These are phyloP conservation scores for Oryza meyeriana DNA, from an alignment of 176 grass and related monocot genomes.

Conservation along the genomic window DNA sequence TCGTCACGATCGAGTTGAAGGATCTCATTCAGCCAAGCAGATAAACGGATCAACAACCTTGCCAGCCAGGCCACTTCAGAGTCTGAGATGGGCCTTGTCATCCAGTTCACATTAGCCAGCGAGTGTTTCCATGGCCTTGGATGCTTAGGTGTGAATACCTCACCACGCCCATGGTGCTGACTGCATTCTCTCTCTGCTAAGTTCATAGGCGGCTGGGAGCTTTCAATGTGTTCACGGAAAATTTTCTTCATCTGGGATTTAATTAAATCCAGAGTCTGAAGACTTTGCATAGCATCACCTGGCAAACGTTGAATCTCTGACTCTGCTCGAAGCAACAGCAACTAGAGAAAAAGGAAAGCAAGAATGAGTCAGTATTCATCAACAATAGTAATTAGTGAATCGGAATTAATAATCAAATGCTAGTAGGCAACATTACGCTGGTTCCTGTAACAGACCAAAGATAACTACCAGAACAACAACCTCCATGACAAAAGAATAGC, in stretches of 20 bases:
- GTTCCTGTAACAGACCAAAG: background rate
- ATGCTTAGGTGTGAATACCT: constrained; percentile 62
- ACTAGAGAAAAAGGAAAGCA: constrained; percentile 33
- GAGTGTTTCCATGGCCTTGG: constrained; percentile 39
- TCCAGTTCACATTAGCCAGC: constrained; percentile 49
- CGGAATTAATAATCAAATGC: background rate
- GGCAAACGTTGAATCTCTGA: constrained; percentile 54
- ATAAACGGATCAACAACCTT: constrained; percentile 52
- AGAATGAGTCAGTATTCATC: background rate
- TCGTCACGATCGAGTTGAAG: constrained; percentile 41
- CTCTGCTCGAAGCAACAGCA: constrained; percentile 63
- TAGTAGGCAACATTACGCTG: background rate
- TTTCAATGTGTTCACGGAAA: constrained; percentile 51
- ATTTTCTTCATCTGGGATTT: constrained; percentile 59
- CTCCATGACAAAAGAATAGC: background rate
- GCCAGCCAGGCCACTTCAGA: constrained; percentile 76
- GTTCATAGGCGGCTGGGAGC: constrained; percentile 11
- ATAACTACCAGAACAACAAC: background rate
- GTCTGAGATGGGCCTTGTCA: constrained; percentile 63
- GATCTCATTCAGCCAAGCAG: constrained; percentile 53
- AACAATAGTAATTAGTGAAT: background rate
- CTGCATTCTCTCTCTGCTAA: constrained; percentile 25
- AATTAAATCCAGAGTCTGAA: constrained; percentile 49
- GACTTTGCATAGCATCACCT: constrained; percentile 40
- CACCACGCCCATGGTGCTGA: constrained; percentile 32